Percentiles rank a stretch among this genome's conserved stretches.
phyloP scores from a whole-genome alignment of 352 stramenopile genomes.

The Globisporangium nunn region DNA sequence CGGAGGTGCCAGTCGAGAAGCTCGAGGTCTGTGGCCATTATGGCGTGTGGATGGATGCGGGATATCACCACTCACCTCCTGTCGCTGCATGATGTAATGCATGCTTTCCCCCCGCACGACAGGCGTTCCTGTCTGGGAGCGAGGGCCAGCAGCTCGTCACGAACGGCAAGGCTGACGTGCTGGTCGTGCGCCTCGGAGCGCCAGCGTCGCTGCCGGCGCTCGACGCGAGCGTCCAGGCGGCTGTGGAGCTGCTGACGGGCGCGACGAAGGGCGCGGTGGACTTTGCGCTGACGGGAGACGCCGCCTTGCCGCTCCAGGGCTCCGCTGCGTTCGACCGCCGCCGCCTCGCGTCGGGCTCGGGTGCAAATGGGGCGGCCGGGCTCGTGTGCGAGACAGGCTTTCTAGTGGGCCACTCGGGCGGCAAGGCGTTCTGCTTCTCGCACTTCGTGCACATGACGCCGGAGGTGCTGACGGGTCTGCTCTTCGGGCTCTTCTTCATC shows the following conservation, averaged over 20 bases:
- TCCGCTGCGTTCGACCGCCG: conserved; percentile 19
- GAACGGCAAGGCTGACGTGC: conserved; percentile 51
- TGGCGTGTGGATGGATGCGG: not conserved
- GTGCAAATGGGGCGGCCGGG: conserved; percentile 11
- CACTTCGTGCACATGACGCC: conserved; percentile 82
- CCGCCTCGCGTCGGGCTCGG: conserved; percentile 27
- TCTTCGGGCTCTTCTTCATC: conserved; percentile 78
- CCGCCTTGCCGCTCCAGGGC: conserved; percentile 19
- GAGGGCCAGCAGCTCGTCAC: conserved; percentile 25
- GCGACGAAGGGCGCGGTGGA: conserved; percentile 32
- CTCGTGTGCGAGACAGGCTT: conserved; percentile 62
- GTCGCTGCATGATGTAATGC: not conserved
- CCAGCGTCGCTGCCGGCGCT: conserved; percentile 23
- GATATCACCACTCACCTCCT: not conserved
- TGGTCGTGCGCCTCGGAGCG: conserved; percentile 51
- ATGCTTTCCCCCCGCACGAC: no score
- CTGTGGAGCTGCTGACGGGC: conserved; percentile 23
- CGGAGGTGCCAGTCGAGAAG: conserved; percentile 17
- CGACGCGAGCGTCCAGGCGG: conserved; percentile 37
- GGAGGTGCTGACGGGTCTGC: conserved; percentile 58
- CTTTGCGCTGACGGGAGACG: conserved; percentile 63
- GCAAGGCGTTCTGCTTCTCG: conserved; percentile 80
- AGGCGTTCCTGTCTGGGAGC: conserved; percentile 9
- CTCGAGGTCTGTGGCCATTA: conserved; percentile 7
- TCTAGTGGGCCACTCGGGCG: conserved; percentile 40